Base-by-base conservation (phyloP, 2,329 filamentous ascomycete genomes). In the Penicillium sp. region DNA sequence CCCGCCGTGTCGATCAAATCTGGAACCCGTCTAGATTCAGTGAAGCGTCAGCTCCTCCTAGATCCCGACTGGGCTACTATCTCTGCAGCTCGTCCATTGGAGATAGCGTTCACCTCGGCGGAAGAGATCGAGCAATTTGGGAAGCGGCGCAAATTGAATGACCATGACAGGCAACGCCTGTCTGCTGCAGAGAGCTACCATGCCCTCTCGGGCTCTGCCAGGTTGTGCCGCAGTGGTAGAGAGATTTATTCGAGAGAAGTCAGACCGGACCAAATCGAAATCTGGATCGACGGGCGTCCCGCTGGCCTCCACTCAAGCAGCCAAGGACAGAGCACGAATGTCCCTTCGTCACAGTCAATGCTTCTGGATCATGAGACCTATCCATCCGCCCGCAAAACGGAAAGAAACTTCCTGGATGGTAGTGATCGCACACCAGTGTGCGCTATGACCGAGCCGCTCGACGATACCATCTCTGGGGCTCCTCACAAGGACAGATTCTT, bases 1-100 rank as follows among this genome's bases (percentile, higher is more conserved):
- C 45, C 28, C 23, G 18, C 39, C 34, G 16, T 26, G 12, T 43
- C 50, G 1, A 23, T 44, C 9, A 28, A 39, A 34, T 21, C 6
- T 44, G 23, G 10, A 18, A 53, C 38, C 33, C 55, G 49, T 18
- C 36, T 73, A 44, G 65, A 65, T 15, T 16, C 45, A 6, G 55
- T 74, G 31, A 72, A 70, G 42, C 67, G 57, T 12, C 63, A 62
- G 28, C 62, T 75, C 1, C 67, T 75, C 6, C 53, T 68, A 46
- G 64, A 65, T 41, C 47, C 61, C 6, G 72, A 76, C 50, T 75
- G 73, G 73, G 71, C 66, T n/a, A 63, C 61, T 3, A 55, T 75
- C 10, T 67, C 68, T 9, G 60, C 60, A 5, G 54, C 68, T 10
- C 69, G 68, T 36, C 71, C 73, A 8, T 52, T 74, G 7, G 59